These are phyloP conservation scores for Cucurbita pepo DNA, from an alignment of 306 rosid genomes.

Conservation along the genomic window DNA sequence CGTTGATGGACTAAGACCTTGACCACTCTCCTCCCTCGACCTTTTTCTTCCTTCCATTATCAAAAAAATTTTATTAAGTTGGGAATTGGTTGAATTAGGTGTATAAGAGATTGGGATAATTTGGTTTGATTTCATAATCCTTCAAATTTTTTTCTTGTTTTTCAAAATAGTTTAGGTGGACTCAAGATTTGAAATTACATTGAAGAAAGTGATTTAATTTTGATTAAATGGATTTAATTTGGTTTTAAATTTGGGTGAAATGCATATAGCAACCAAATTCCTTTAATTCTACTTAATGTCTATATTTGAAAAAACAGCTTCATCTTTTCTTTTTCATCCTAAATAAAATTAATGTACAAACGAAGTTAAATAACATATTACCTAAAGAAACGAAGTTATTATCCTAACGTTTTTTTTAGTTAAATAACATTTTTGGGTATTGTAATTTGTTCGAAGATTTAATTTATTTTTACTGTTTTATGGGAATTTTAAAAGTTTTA, in stretches of 20 bases:
- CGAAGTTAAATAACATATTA: no score
- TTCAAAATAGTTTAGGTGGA: not conserved
- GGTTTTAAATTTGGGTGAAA: not conserved
- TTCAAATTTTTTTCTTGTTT: not conserved
- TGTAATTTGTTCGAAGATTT: no score
- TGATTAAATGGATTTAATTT: not conserved
- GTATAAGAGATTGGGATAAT: not conserved
- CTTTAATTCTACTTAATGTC: not conserved
- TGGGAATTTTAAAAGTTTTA: no score
- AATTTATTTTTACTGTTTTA: no score
- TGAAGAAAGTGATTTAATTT: not conserved
- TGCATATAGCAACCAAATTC: not conserved
- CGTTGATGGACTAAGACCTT: not conserved
- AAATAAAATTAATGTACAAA: not conserved
- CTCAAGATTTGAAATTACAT: not conserved
- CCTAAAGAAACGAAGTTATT: no score
- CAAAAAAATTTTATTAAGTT: no score
- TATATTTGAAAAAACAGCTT: not conserved
- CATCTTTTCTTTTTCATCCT: not conserved
- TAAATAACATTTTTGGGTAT: no score
- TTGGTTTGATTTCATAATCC: not conserved
- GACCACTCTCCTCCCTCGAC: not conserved
- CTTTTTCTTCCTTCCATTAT: not conserved
- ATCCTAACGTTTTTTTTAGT: no score
- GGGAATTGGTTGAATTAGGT: not conserved